A percentile compares a stretch with the other conserved stretches of the same genome.
Evolutionary conservation across 1,284 basidiomycete species (phyloP).

Genomic region (Naganishia cerealis): DNA sequence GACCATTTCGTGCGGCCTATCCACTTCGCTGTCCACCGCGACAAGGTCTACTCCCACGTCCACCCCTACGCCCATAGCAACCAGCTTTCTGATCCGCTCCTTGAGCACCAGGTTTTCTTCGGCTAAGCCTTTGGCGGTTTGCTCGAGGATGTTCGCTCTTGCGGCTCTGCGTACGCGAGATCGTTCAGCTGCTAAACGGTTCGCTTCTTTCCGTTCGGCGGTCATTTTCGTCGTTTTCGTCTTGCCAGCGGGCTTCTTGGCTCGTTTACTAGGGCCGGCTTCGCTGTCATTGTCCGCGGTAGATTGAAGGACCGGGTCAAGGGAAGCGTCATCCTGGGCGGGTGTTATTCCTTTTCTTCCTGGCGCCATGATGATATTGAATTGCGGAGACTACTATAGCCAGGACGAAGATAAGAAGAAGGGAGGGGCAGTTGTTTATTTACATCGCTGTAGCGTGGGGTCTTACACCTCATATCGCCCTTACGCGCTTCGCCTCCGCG

Average conservation of each 20-base stretch:
- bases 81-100: slow-evolving; percentile 41
- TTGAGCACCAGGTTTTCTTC: slow-evolving; percentile 49
- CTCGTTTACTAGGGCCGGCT: slow-evolving; percentile 22
- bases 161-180: slow-evolving; percentile 46
- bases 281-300: background rate
- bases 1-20: background rate
- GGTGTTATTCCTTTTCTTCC: slow-evolving; percentile 1
- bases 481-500: background rate
- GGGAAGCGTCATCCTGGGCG: background rate
- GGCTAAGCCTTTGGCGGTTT: slow-evolving; percentile 40
- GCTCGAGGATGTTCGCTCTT: slow-evolving; percentile 44
- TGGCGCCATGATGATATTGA: slow-evolving; percentile 6
- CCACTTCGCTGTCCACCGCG: background rate
- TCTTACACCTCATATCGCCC: slow-evolving; percentile 9
- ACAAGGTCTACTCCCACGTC: background rate
- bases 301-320: slow-evolving; percentile 4
- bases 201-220: slow-evolving; percentile 47
- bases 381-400: background rate
- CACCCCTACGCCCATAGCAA: slow-evolving; percentile 35
- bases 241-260: slow-evolving; percentile 14
- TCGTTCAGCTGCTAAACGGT: slow-evolving; percentile 52
- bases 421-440: background rate
- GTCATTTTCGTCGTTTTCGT: slow-evolving; percentile 17
- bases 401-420: background rate
- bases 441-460: background rate